A percentile compares a stretch with the other conserved stretches of the same genome.
These are phyloP conservation scores for Solanum dulcamara DNA, from an alignment of 257 asterid genomes.

Conservation along the genomic window DNA sequence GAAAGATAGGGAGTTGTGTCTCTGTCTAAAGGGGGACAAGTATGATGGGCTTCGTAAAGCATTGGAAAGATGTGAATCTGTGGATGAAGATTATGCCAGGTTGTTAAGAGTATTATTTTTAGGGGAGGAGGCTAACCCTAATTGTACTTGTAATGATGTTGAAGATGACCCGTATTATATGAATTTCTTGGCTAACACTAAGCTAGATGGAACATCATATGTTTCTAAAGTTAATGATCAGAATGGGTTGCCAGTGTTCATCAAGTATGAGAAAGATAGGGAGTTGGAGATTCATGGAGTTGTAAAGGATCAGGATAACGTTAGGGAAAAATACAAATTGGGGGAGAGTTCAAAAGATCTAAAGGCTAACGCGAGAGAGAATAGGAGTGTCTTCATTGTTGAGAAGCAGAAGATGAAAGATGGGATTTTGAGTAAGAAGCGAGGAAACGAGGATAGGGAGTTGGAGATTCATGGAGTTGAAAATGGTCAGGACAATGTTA, in stretches of 20 bases:
- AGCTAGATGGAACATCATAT: not conserved
- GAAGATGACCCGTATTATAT: conserved; percentile 6
- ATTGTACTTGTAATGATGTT: not conserved
- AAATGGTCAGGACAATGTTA: not conserved
- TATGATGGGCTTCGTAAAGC: not conserved
- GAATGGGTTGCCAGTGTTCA: not conserved
- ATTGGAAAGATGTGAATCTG: not conserved
- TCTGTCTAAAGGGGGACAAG: not conserved
- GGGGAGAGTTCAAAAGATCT: not conserved
- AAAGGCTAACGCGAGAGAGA: not conserved
- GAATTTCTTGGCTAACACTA: not conserved
- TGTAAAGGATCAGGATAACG: not conserved
- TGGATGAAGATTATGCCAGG: not conserved
- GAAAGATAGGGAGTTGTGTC: not conserved
- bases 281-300: not conserved
- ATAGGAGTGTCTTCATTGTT: not conserved
- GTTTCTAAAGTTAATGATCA: not conserved
- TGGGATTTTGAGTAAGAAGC: not conserved
- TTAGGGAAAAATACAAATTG: not conserved
- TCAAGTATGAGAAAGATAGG: conserved; percentile 5
- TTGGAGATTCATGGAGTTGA: not conserved
- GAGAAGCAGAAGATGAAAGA: not conserved
- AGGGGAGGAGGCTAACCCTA: not conserved
- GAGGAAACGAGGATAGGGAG: not conserved
- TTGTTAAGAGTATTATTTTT: not conserved